Percentiles rank a stretch among this genome's conserved stretches.
These are phyloP conservation scores for Schwanniomyces etchellsii DNA, from an alignment of 1,139 yeast genomes.

Conservation along the genomic window DNA sequence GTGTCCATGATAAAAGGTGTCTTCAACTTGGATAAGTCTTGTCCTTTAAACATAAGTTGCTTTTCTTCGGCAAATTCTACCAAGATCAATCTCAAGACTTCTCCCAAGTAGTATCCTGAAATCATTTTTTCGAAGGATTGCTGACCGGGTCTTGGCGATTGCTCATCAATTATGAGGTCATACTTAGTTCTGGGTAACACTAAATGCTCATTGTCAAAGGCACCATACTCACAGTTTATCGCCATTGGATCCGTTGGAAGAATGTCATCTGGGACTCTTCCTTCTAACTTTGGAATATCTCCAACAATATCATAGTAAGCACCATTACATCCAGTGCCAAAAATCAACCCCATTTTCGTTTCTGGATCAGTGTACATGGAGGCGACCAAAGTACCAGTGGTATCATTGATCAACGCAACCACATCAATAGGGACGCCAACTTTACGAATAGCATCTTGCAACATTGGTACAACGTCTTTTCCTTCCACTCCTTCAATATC, in stretches of 20 bases:
- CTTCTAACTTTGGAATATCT: slow-evolving; percentile 80
- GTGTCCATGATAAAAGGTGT: slow-evolving; percentile 77
- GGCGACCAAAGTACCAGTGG: slow-evolving; percentile 96
- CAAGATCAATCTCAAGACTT: slow-evolving; percentile 75
- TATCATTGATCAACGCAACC: slow-evolving; percentile 91
- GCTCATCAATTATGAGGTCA: slow-evolving; percentile 72
- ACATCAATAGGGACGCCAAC: slow-evolving; percentile 72
- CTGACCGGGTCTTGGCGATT: slow-evolving; percentile 95
- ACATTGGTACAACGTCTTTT: slow-evolving; percentile 86
- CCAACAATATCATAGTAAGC: slow-evolving; percentile 82
- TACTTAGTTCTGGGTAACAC: slow-evolving; percentile 87
- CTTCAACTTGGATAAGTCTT: slow-evolving; percentile 55
- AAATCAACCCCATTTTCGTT: slow-evolving; percentile 91
- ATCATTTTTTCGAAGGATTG: slow-evolving; percentile 97
- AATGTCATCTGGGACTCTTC: slow-evolving; percentile 61
- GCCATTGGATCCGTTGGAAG: slow-evolving; percentile 73
- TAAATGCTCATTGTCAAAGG: slow-evolving; percentile 85
- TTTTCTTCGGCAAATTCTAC: slow-evolving; percentile 60
- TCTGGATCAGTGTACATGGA: slow-evolving; percentile 87
- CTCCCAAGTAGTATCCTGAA: slow-evolving; percentile 95
- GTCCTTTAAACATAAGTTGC: slow-evolving; percentile 62
- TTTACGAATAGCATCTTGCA: slow-evolving; percentile 67
- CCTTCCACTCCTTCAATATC: slow-evolving; percentile 94
- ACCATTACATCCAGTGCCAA: slow-evolving; percentile 98
- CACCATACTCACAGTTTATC: slow-evolving; percentile 97